Conservation (phyloP, 164 flowering plant genomes). For the Piper betle region DNA sequence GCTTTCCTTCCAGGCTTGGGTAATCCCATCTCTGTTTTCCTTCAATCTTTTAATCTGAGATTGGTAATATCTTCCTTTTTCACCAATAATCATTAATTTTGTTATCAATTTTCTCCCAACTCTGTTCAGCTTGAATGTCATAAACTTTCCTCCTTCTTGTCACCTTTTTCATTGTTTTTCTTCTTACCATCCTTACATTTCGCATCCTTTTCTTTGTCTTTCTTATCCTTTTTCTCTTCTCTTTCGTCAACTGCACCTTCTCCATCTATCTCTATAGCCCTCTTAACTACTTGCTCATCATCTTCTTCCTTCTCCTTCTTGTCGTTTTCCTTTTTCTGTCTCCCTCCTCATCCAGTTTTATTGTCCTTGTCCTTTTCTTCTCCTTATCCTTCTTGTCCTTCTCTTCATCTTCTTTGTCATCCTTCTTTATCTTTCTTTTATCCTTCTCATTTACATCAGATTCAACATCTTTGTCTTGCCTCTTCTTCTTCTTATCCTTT, state of each 20-base stretch:
- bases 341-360: not conserved
- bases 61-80: slow-evolving; percentile 27
- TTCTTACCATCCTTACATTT: too few relatives aligned
- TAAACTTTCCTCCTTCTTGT: not conserved
- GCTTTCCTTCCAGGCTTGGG: not conserved
- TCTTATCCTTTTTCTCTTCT: not conserved
- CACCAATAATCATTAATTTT: slow-evolving; percentile 27
- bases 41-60: slow-evolving; percentile 29
- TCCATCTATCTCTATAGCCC: not conserved
- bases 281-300: not conserved
- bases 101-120: slow-evolving; percentile 31
- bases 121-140: slow-evolving; percentile 29
- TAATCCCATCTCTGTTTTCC: not conserved
- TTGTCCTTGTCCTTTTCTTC: not conserved
- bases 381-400: too few relatives aligned
- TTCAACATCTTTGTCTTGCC: too few relatives aligned
- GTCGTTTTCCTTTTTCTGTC: not conserved
- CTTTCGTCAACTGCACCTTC: not conserved
- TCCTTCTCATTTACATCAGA: too few relatives aligned
- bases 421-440: too few relatives aligned
- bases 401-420: too few relatives aligned
- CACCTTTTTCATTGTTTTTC: too few relatives aligned
- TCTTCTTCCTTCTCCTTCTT: not conserved
- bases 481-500: not conserved
- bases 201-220: not conserved